Evolutionary conservation across 2,329 filamentous ascomycete genomes (phyloP).

Genomic region (Sphaerulina vaccinii): DNA sequence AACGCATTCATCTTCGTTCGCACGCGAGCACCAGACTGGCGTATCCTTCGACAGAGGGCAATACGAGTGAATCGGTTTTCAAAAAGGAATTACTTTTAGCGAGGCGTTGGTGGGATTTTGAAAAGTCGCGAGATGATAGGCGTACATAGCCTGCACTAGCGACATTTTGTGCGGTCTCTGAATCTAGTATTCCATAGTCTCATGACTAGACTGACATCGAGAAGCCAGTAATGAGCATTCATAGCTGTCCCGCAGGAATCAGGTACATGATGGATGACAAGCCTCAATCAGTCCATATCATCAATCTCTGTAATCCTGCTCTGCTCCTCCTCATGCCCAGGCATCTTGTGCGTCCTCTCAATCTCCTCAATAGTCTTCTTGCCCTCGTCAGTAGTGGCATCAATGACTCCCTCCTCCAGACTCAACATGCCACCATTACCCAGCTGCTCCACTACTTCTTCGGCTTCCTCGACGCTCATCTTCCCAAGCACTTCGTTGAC

Average conservation of each 20-base stretch:
- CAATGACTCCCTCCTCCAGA: slow-evolving; percentile 88
- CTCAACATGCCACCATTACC: slow-evolving; percentile 85
- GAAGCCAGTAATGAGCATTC: too few species aligned
- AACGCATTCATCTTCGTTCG: not conserved
- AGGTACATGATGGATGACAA: too few species aligned
- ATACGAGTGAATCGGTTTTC: not conserved
- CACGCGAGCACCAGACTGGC: too few species aligned
- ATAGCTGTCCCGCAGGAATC: too few species aligned
- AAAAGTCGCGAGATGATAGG: too few species aligned
- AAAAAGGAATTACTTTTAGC: slow-evolving; percentile 10
- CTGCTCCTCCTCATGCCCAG: slow-evolving; percentile 62
- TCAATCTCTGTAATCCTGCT: slow-evolving; percentile 43
- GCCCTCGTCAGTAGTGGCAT: slow-evolving; percentile 61
- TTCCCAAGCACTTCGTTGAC: slow-evolving; percentile 84
- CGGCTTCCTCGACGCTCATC: slow-evolving; percentile 85
- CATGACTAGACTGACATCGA: too few species aligned
- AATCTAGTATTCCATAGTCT: too few species aligned
- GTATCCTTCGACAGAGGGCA: too few species aligned
- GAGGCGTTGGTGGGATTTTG: slow-evolving; percentile 23
- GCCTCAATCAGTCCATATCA: slow-evolving; percentile 40
- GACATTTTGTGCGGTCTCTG: too few species aligned
- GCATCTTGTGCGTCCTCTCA: slow-evolving; percentile 72
- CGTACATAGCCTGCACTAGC: too few species aligned
- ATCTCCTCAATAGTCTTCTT: slow-evolving; percentile 39
- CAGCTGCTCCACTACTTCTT: slow-evolving; percentile 77